Conservation (phyloP, 2,329 filamentous ascomycete genomes). For the Aspergillus quadrilineatus region DNA sequence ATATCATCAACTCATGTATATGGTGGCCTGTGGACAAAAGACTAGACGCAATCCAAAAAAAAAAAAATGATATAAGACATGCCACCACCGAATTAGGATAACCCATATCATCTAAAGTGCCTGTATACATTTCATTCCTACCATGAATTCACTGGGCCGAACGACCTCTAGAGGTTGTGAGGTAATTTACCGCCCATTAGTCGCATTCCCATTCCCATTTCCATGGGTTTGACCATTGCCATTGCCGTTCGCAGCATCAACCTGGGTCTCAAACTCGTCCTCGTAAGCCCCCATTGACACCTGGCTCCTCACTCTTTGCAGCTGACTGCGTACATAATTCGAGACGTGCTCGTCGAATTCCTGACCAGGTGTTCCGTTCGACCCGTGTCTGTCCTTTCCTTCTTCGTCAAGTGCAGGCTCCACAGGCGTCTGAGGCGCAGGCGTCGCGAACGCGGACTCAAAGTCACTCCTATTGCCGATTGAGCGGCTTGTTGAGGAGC, state of each 20-base stretch:
- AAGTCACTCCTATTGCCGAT: slow-evolving; percentile 84
- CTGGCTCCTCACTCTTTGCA: slow-evolving; percentile 68
- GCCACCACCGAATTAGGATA: neutral
- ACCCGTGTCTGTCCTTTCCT: slow-evolving; percentile 32
- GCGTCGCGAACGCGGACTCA: slow-evolving; percentile 45
- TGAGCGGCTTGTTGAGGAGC: slow-evolving; percentile 78
- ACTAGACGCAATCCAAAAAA: neutral
- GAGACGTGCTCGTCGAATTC: slow-evolving; percentile 68
- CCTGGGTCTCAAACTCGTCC: slow-evolving; percentile 63
- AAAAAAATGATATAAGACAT: neutral
- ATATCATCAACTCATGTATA: neutral
- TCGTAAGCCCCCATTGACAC: slow-evolving; percentile 52
- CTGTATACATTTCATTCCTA: neutral
- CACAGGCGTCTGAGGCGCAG: slow-evolving; percentile 23
- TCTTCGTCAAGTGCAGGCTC: slow-evolving; percentile 39
- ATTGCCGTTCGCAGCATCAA: slow-evolving; percentile 44
- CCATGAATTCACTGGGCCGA: neutral
- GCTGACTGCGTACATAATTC: slow-evolving; percentile 77
- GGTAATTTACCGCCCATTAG: neutral
- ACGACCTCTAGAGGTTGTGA: neutral
- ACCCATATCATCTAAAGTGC: neutral
- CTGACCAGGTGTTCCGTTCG: slow-evolving; percentile 45
- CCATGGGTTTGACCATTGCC: neutral
- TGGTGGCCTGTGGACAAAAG: no score
- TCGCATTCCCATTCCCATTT: neutral